Base-by-base conservation (phyloP, 768 basidiomycete genomes). In the Rhizopogon rudus region DNA sequence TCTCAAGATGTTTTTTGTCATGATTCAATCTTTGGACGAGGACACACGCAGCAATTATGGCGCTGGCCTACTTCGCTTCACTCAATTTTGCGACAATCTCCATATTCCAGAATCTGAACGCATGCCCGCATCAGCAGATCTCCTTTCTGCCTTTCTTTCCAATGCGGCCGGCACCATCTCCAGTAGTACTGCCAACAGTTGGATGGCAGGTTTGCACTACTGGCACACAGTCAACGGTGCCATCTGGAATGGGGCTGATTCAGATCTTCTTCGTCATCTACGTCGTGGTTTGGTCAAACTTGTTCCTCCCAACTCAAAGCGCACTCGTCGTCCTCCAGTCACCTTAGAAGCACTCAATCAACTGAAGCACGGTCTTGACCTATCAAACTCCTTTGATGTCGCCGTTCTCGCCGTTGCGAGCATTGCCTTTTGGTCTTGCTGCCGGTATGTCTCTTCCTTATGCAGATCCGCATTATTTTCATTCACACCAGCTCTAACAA, bases 211-310 rank as follows among this genome's bases (percentile, higher is more conserved):
- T 2, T 31, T 76, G 6, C 53, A 65, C 1, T 58, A 56, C 3
- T 78, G 74, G 75, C 76, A 78, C 51, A 40, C 65, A 0, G 1
- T 67, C n/a, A 61, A 75, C 37, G 48, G 63, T 7, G 74, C 75
- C 1, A 6, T 9, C 31, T 31, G 31, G 31, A 31, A 31, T 31
- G 31, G 31, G 25, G 25, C 25, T 25, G 25, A 31, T 2, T 7
- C 31, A 31, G 31, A 25, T 9, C 31, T 31, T 31, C 7, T 31
- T 6, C 31, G 31, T 8, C 31, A 9, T 31, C 9, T 9, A 7
- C 1, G 31, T 7, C 7, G 1, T 7, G 31, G 7, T 31, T 9
- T 31, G 6, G 6, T 9, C 7, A 31, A 31, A 31, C 31, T 7
- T 31, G 31, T 31, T 9, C 31, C 31, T 7, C 7, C 6, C 7